Evolutionary conservation across 345 rosid species (phyloP).

Genomic region (Xanthoceras sorbifolium): DNA sequence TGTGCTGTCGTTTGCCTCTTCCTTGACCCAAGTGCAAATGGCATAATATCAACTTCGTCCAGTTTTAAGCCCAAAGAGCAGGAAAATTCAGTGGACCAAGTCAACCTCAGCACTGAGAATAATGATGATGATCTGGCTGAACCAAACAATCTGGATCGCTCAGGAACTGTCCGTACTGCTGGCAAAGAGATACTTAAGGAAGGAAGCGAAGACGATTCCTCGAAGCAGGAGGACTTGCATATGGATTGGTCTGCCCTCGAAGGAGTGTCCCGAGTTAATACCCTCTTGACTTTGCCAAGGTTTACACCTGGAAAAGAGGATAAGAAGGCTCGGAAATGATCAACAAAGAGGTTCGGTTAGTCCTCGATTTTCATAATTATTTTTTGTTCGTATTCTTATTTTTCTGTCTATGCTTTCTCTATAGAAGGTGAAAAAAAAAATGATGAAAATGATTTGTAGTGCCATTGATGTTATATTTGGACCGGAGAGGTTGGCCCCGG

Average conservation of each 20-base stretch:
- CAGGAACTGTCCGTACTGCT: constrained; percentile 40
- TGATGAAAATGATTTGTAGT: constrained; percentile 20
- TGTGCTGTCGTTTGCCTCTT: constrained; percentile 97
- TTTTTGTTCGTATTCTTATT: constrained; percentile 17
- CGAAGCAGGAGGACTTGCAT: constrained; percentile 44
- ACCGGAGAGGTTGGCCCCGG: constrained; percentile 59
- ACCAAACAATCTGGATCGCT: constrained; percentile 35
- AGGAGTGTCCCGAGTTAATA: constrained; percentile 93
- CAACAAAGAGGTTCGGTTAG: constrained; percentile 9
- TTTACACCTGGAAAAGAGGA: constrained; percentile 66
- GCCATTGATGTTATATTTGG: constrained; percentile 33
- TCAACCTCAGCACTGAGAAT: constrained; percentile 29
- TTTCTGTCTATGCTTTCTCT: constrained; percentile 24
- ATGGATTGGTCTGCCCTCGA: constrained; percentile 87
- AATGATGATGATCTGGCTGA: constrained; percentile 28
- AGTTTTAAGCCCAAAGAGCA: constrained; percentile 39
- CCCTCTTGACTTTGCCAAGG: constrained; percentile 77
- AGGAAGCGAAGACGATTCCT: constrained; percentile 43
- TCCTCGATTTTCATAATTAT: constrained; percentile 12
- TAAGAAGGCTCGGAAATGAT: constrained; percentile 34
- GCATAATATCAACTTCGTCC: constrained; percentile 43
- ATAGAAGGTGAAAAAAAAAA: constrained; percentile 24
- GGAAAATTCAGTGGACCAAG: constrained; percentile 24
- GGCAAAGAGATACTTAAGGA: constrained; percentile 41
- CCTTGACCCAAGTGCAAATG: constrained; percentile 46